Percentiles rank a stretch among this genome's conserved stretches.
Conservation (phyloP, 228 moss, liverwort and hornwort species). For the Sphagnum fallax region DNA sequence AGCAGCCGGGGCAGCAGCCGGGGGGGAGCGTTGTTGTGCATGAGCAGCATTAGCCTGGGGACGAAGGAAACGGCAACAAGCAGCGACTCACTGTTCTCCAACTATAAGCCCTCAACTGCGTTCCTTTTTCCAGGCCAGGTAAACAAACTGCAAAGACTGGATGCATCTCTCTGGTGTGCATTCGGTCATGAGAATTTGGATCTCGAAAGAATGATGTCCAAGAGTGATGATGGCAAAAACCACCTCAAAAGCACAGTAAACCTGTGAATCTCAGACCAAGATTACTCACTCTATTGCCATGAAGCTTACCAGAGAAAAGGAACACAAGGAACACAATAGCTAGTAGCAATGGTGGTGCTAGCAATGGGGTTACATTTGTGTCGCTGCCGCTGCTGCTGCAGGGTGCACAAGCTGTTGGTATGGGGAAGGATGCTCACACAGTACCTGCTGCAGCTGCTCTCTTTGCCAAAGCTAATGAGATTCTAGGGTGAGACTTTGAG, state of each 20-base stretch:
- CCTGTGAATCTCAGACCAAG: too few relatives aligned
- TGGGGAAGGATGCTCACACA: conserved; percentile 78
- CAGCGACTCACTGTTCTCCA: conserved; percentile 49
- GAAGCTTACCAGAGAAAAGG: too few relatives aligned
- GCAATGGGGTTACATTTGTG: too few relatives aligned
- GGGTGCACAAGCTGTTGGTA: conserved; percentile 97
- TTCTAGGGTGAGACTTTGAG: conserved; percentile 57
- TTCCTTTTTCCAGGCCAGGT: conserved; percentile 98
- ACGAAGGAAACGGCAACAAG: conserved; percentile 30
- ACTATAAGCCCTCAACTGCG: conserved; percentile 70
- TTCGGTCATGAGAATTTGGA: neutral
- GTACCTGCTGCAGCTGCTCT: conserved; percentile 82
- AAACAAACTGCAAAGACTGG: neutral
- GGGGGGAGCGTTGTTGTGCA: conserved; percentile 8
- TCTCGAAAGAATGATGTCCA: neutral
- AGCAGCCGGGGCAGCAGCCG: conserved; percentile 14
- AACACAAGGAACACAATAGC: too few relatives aligned
- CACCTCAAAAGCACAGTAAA: too few relatives aligned
- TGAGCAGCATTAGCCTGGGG: conserved; percentile 56
- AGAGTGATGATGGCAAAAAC: neutral
- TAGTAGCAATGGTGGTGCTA: too few relatives aligned
- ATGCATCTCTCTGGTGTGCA: neutral
- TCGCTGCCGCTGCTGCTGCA: conserved; percentile 7
- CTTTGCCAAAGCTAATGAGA: conserved; percentile 83
- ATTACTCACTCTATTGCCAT: too few relatives aligned